Evolutionary conservation across 805 yeast genomes (phyloP).

Genomic region (Myxozyma nipponensis): DNA sequence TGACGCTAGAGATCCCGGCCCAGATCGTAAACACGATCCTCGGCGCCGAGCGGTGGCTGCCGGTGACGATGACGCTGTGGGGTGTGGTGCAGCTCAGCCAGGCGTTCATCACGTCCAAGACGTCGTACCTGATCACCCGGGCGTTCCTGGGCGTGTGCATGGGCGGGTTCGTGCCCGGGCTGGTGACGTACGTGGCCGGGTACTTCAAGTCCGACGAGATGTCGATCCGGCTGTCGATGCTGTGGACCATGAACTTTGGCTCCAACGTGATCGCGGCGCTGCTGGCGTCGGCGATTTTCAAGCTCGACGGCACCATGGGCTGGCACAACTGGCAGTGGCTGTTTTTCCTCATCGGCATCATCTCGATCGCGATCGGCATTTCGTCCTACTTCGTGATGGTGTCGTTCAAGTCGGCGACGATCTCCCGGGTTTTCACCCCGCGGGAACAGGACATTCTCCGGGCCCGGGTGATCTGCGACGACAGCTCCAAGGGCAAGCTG

Average conservation of each 20-base stretch:
- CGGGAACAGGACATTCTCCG: conserved; percentile 9
- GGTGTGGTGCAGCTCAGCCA: conserved; percentile 53
- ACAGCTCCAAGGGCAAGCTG: conserved; percentile 55
- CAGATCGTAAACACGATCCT: conserved; percentile 59
- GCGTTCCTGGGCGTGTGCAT: conserved; percentile 55
- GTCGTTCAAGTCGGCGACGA: conserved; percentile 34
- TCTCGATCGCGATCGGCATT: conserved; percentile 51
- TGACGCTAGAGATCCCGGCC: conserved; percentile 62
- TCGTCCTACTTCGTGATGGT: conserved; percentile 47
- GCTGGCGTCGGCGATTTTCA: conserved; percentile 52
- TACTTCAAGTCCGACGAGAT: conserved; percentile 59
- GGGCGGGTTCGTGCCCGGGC: conserved; percentile 67
- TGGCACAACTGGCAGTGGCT: conserved; percentile 63
- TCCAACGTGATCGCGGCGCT: conserved; percentile 48
- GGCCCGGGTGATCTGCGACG: conserved; percentile 8
- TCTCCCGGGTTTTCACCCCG: conserved; percentile 29
- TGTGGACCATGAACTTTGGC: conserved; percentile 54
- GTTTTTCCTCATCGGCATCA: conserved; percentile 57
- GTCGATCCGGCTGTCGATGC: conserved; percentile 53
- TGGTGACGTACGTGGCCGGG: conserved; percentile 59
- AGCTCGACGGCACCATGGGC: conserved; percentile 46
- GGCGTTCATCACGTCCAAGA: conserved; percentile 42
- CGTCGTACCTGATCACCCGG: conserved; percentile 47
- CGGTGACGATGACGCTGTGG: conserved; percentile 56
- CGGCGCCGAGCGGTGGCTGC: conserved; percentile 66